phyloP scores from a whole-genome alignment of 2,329 filamentous ascomycete species.

The Fusarium vanettenii region DNA sequence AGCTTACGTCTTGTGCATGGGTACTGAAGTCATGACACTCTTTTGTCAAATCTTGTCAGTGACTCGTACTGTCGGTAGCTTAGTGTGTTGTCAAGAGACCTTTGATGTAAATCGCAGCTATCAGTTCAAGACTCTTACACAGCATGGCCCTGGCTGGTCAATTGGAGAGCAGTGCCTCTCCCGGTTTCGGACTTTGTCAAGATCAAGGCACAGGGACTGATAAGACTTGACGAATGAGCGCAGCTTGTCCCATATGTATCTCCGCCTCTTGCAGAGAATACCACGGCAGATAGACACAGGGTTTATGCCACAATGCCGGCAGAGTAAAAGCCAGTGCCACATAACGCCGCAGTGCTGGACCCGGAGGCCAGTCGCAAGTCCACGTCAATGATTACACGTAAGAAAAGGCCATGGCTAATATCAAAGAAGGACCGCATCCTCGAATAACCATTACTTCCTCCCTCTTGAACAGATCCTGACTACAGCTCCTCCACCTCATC shows the following conservation, averaged over 20 bases:
- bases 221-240: not conserved
- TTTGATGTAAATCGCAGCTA: not conserved
- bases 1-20: not conserved
- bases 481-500: constrained; percentile 9
- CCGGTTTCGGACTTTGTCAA: not conserved
- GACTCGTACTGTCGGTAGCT: not conserved
- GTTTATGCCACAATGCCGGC: not conserved
- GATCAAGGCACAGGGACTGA: no score
- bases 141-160: not conserved
- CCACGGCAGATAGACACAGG: not conserved
- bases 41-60: not conserved
- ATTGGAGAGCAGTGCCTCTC: not conserved
- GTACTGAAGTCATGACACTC: not conserved
- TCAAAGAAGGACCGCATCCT: not conserved
- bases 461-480: not conserved
- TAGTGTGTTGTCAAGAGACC: not conserved
- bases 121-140: not conserved
- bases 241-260: not conserved
- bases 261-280: not conserved
- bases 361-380: not conserved
- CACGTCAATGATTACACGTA: not conserved
- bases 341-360: not conserved
- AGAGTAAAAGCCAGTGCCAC: not conserved
- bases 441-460: not conserved
- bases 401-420: not conserved